Base-by-base conservation (phyloP, 257 asterid genomes). In the Solanum arcanum region DNA sequence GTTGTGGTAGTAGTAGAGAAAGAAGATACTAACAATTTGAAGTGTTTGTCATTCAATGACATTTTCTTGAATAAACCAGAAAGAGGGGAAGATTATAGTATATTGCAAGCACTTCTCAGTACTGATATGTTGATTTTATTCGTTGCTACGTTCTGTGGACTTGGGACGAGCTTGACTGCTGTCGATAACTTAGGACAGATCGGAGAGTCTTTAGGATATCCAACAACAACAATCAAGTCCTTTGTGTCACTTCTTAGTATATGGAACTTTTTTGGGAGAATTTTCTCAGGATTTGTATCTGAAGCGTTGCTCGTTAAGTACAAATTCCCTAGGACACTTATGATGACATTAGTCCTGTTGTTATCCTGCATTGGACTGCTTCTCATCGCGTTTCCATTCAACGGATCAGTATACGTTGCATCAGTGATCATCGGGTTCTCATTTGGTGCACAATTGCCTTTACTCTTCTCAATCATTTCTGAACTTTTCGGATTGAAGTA, bases 241-340 rank as follows among this genome's bases (percentile, higher is more conserved):
- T 95, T 95, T 12, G 92, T 94, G 25, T 95, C 96, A 9, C 95
- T 95, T 11, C 89, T 95, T 3, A 94, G 98, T 74, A 94, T 95
- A 64, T 95, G 98, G 98, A 95, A 95, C 41, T 95, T 90, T 80
- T 95, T 95, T 39, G 98, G 98, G 11, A 90, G 98, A 39, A 95
- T 95, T 10, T 94, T 94, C 41, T 47, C 98, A 12, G 98, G 98
- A 59, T 94, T 95, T 29, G 96, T 95, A 3, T 95, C 98, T 0
- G 98, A 95, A 37, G 47, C 31, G 20, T 90, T 93, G 7, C 95
- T 95, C 0, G 72, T 88, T 2, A 91, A 87, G 76, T 92, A 93
- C 91, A 95, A 94, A 70, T 93, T 95, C 47, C 98, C 98, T 0
- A 85, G 98, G 75, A 88, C 98, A 2, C 92, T 95, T 3, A 92